Conservation (phyloP, 805 yeast genomes). For the Maudiozyma pseudohumilis region DNA sequence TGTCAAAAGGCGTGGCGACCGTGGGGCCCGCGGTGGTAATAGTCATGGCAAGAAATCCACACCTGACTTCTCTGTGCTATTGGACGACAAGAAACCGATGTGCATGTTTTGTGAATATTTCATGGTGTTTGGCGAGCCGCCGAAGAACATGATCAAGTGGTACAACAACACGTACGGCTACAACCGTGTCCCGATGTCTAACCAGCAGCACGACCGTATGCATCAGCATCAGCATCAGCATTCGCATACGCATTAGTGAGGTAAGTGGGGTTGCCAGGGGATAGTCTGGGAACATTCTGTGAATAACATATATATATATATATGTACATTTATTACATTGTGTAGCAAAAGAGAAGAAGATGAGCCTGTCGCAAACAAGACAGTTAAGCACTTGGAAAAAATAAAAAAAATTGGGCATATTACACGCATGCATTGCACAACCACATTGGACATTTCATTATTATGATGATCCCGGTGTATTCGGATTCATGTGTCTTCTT, state of each 20-base stretch:
- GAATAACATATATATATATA: too few relatives aligned
- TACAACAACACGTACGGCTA: conserved; percentile 30
- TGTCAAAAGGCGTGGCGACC: neutral
- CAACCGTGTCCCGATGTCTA: conserved; percentile 12
- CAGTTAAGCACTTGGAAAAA: too few relatives aligned
- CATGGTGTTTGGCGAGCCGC: conserved; percentile 40
- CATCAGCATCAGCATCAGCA: conserved; percentile 8
- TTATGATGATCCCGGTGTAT: neutral
- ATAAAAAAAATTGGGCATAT: too few relatives aligned
- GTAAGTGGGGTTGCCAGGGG: too few relatives aligned
- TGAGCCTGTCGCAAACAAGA: too few relatives aligned
- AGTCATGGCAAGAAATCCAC: too few relatives aligned
- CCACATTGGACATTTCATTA: too few relatives aligned
- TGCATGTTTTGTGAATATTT: conserved; percentile 48
- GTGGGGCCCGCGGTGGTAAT: conserved; percentile 1
- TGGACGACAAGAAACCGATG: conserved; percentile 18
- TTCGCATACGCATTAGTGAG: too few relatives aligned
- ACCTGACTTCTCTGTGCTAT: conserved; percentile 21
- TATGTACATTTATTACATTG: too few relatives aligned
- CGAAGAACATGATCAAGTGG: conserved; percentile 42
- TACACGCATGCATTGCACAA: neutral
- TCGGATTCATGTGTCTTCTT: conserved; percentile 11
- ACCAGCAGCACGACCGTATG: conserved; percentile 5
- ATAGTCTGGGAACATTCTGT: too few relatives aligned
- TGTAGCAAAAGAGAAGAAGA: too few relatives aligned